Conservation (phyloP, 768 basidiomycete species). For the Russula foetens region DNA sequence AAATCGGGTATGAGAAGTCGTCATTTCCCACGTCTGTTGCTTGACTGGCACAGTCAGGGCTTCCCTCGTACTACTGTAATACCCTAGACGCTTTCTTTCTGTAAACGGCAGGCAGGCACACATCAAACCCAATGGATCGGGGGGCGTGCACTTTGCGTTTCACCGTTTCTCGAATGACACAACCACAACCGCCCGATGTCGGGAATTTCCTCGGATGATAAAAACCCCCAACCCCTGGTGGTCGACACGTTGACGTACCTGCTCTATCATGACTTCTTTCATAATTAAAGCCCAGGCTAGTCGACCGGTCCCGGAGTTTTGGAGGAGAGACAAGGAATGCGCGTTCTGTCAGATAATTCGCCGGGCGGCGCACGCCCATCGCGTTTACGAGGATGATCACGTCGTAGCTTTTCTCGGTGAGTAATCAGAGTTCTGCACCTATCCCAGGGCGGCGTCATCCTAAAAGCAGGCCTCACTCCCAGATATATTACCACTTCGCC, state of each 20-base stretch:
- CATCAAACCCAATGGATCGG: not conserved
- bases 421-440: conserved; percentile 6
- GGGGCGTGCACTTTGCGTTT: no score
- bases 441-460: not conserved
- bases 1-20: not conserved
- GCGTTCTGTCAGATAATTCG: conserved; percentile 60
- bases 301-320: conserved; percentile 39
- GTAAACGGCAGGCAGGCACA: not conserved
- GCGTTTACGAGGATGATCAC: conserved; percentile 52
- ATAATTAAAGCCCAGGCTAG: conserved; percentile 55
- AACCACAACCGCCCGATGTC: not conserved
- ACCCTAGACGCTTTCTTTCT: not conserved
- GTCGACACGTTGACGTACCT: not conserved
- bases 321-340: conserved; percentile 44
- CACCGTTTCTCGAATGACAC: not conserved
- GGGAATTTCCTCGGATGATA: not conserved
- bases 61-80: not conserved
- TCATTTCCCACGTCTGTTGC: not conserved
- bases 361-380: conserved; percentile 38
- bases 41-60: not conserved
- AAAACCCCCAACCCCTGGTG: no score
- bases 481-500: conserved; percentile 64
- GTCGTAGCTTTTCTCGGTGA: conserved; percentile 60
- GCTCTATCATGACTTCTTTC: conserved; percentile 55
- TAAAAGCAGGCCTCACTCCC: not conserved